phyloP scores from a whole-genome alignment of 306 rosid species.

The Oxytropis ochrocephala region DNA sequence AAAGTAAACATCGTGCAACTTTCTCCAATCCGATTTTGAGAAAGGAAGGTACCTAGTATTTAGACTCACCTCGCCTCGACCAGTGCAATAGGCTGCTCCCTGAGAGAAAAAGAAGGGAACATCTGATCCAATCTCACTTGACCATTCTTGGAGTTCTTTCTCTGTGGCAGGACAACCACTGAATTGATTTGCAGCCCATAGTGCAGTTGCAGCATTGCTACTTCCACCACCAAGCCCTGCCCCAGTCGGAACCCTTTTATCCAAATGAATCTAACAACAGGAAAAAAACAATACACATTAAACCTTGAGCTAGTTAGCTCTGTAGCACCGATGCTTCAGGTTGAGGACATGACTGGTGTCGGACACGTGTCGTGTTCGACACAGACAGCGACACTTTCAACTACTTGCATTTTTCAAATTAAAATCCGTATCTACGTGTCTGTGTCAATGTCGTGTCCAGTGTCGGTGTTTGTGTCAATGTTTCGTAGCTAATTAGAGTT shows the following conservation, averaged over 20 bases:
- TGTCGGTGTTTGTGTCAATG: too few relatives aligned
- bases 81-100: slow-evolving; percentile 96
- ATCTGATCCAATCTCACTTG: slow-evolving; percentile 96
- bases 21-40: background rate
- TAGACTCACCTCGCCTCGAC: slow-evolving; percentile 91
- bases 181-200: slow-evolving; percentile 98
- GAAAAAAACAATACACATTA: background rate
- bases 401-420: too few relatives aligned
- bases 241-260: slow-evolving; percentile 89
- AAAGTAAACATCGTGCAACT: background rate
- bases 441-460: too few relatives aligned
- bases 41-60: slow-evolving; percentile 19
- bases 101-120: slow-evolving; percentile 92
- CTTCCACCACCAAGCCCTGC: slow-evolving; percentile 99
- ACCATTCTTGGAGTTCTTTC: slow-evolving; percentile 95
- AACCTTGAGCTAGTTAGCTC: background rate
- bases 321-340: too few relatives aligned
- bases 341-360: too few relatives aligned
- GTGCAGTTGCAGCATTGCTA: slow-evolving; percentile 95
- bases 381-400: too few relatives aligned
- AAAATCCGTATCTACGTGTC: too few relatives aligned
- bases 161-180: slow-evolving; percentile 70
- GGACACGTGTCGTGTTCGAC: too few relatives aligned
- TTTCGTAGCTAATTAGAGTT: background rate
- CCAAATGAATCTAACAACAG: slow-evolving; percentile 79